Evolutionary conservation across 2,329 filamentous ascomycete genomes (phyloP), one percentile per base, ranked within the genome.

Genomic region (Penicillium paneum): DNA sequence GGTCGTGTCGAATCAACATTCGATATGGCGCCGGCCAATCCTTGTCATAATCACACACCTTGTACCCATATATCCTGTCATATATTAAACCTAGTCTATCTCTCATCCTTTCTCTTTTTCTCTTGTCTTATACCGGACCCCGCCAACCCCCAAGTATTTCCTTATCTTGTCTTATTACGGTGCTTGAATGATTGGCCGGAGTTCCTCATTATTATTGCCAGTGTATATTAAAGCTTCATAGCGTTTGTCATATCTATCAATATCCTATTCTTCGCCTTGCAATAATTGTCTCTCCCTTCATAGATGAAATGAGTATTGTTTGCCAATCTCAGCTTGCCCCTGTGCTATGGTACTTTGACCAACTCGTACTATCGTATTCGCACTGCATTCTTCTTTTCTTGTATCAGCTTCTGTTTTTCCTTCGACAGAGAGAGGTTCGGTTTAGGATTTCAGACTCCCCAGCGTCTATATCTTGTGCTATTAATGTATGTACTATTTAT

Each of bases 181-280:
- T 19, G 31, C n/a, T 41, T 49, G 47, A 54, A 59, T 62, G 36
- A 41, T 35, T 53, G 52, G 48, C 35, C 29, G 52, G 54, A 39
- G 54, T 55, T 49, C 6, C 29, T 57, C 29, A 31, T 49, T 26
- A 24, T 36, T 35, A 44, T 45, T 35, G 35, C 12, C 12, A 13
- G 13, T 40, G 36, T 49, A 31, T 36, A 36, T 24, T 39, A 34
- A 43, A 47, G 3, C 38, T n/a, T 21, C 19, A 7, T 40, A 47
- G 42, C 41, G 49, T 39, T n/a, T 45, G 34, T 19, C 31, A 3
- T 24, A 17, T 47, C 12, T 31, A 11, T 47, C 28, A 19, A 31
- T 32, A 31, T n/a, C 19, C 5, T 38, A 8, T 21, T 40, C 17
- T 12, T 48, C 35, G 26, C 35, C 10, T 10, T 21, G 11, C n/a